Percentiles rank a stretch among this genome's conserved stretches.
phyloP scores from a whole-genome alignment of 768 basidiomycete species.

The Dendrothele bispora region DNA sequence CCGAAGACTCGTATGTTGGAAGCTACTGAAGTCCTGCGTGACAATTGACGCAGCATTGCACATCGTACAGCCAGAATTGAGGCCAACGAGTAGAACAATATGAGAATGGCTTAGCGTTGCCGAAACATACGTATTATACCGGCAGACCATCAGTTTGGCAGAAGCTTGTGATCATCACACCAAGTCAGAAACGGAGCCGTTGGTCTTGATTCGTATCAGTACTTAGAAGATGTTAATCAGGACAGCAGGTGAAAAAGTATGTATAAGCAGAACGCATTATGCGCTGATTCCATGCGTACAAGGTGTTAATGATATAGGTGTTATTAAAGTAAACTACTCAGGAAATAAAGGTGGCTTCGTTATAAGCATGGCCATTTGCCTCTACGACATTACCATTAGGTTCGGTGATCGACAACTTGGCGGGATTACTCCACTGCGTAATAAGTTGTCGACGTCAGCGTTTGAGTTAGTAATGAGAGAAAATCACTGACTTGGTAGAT shows the following conservation, averaged over 20 bases:
- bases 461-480: slow-evolving; percentile 19
- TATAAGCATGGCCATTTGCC: slow-evolving; percentile 76
- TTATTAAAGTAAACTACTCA: slow-evolving; percentile 15
- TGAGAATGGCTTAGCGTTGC: too few species aligned
- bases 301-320: background rate
- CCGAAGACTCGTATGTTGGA: background rate
- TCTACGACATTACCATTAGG: slow-evolving; percentile 42
- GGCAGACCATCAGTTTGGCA: background rate
- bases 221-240: too few species aligned
- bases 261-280: background rate
- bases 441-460: slow-evolving; percentile 6
- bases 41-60: slow-evolving; percentile 5
- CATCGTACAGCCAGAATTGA: slow-evolving; percentile 12
- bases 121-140: background rate
- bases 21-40: background rate
- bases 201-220: too few species aligned
- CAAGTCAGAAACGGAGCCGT: slow-evolving; percentile 1
- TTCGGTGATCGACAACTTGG: slow-evolving; percentile 42
- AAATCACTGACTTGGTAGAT: slow-evolving; percentile 78
- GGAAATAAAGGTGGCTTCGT: slow-evolving; percentile 91
- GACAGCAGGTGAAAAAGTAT: too few species aligned
- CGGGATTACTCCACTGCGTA: slow-evolving; percentile 50
- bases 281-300: background rate
- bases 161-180: background rate
- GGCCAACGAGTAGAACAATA: background rate